Percentiles rank a stretch among this genome's conserved stretches.
phyloP scores from a whole-genome alignment of 176 grass and related monocot species.

The sorghum (Sorghum bicolor) region DNA sequence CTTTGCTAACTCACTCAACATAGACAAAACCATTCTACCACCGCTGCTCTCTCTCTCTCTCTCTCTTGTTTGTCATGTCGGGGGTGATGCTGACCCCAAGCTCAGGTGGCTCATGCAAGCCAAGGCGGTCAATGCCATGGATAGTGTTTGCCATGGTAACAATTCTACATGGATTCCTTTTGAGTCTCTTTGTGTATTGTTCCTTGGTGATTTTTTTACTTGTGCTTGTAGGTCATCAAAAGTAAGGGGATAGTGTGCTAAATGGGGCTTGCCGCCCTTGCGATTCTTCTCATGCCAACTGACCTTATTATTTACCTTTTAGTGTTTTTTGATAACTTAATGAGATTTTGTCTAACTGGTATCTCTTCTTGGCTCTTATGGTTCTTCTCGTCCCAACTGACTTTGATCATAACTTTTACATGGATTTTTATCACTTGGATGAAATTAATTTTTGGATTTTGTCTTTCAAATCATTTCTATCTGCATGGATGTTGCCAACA shows the following conservation, averaged over 20 bases:
- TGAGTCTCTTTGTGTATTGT: not conserved
- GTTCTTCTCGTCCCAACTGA: not conserved
- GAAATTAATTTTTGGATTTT: not conserved
- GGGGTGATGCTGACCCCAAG: too few relatives aligned
- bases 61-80: too few relatives aligned
- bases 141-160: too few relatives aligned
- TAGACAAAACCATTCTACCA: too few relatives aligned
- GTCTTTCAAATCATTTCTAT: not conserved
- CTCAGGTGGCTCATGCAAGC: too few relatives aligned
- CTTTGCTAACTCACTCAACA: too few relatives aligned
- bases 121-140: too few relatives aligned
- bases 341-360: not conserved
- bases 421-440: not conserved
- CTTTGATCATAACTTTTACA: not conserved
- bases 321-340: not conserved
- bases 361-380: not conserved
- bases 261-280: too few relatives aligned
- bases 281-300: too few relatives aligned
- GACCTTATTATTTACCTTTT: not conserved
- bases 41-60: too few relatives aligned
- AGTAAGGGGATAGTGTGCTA: not conserved
- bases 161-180: not conserved
- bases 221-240: not conserved
- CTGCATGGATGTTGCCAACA: not conserved
- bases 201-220: not conserved